Conservation (phyloP, 2,329 filamentous ascomycete genomes). For the Pseudonectria foliicola region DNA sequence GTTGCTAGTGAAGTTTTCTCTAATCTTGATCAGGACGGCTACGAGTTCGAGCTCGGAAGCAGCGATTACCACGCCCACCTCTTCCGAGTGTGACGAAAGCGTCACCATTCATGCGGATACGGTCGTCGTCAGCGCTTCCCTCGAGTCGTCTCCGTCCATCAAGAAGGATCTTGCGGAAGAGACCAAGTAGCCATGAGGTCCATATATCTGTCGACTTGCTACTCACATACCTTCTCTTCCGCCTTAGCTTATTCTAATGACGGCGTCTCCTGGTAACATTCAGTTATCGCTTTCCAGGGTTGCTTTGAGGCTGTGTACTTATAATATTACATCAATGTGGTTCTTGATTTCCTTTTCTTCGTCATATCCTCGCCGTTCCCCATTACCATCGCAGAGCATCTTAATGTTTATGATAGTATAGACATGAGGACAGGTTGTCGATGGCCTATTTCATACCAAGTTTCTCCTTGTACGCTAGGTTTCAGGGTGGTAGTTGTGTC, state of each 20-base stretch:
- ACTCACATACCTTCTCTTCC: constrained; percentile 2
- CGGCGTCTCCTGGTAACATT: neutral
- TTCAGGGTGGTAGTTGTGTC: constrained; percentile 21
- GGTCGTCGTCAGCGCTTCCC: constrained; percentile 36
- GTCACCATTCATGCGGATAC: constrained; percentile 48
- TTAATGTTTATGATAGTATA: constrained; percentile 31
- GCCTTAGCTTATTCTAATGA: constrained; percentile 3
- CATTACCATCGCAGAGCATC: constrained; percentile 28
- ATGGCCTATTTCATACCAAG: constrained; percentile 24
- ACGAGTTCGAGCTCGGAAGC: constrained; percentile 35
- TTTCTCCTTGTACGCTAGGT: constrained; percentile 34
- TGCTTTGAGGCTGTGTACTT: constrained; percentile 16
- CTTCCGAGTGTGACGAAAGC: constrained; percentile 46
- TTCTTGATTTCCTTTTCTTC: no score
- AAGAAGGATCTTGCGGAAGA: constrained; percentile 33
- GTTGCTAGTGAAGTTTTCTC: constrained; percentile 21
- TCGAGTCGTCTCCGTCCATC: constrained; percentile 39
- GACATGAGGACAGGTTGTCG: constrained; percentile 24
- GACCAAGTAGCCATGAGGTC: constrained; percentile 9
- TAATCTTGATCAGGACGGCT: constrained; percentile 30
- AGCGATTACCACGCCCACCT: constrained; percentile 31
- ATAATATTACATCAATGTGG: constrained; percentile 16
- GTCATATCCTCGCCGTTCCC: constrained; percentile 1
- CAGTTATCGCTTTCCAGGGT: neutral
- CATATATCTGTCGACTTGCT: neutral